Base-by-base conservation (phyloP, 78 protist genomes). In the Monocercomonoides exilis region DNA sequence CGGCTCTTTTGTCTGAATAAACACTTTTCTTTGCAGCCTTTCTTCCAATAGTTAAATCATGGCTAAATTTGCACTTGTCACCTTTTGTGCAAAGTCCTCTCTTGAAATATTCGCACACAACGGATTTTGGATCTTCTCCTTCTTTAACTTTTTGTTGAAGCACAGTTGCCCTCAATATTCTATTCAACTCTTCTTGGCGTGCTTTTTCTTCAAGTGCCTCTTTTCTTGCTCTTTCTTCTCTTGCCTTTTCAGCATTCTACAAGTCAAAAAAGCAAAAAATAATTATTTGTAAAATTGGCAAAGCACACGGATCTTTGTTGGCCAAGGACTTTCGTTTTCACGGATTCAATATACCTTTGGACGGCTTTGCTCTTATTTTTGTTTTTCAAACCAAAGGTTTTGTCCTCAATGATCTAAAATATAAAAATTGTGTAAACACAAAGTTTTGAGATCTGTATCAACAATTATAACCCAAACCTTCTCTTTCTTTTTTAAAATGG, bases 311-410 rank as follows among this genome's bases (percentile, higher is more conserved):
- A 33, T 79, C 11, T 5, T 4, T 5, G 5, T 33, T 33, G 80
- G 63, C 44, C 79, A 0, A 4, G 46, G 5, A 77, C 93, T 44
- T 90, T 92, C 6, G 41, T 2, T 46, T 85, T 77, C 5, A 93
- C 94, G 41, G 34, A 32, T 63, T 86, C 46, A 11, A 94, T 89
- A 41, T 85, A 86, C 54, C 89, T 43, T 32, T 88, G 91, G 29
- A 94, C 95, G 35, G 41, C 87, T 77, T 88, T 91, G 84, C 89
- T 77, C 91, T 94, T 93, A 90, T 94, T 94, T 64, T 95, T 95
- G 88, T 95, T 95, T 88, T 95, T 95, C 41, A 95, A 36, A 77
- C 97, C 97, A 64, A 95, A 95, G 36, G 96, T 95, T 89, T 94
- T 94, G 90, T 95, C 97, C 45, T 92, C 97, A 43, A 94, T 84